phyloP scores from a whole-genome alignment of 257 asterid genomes.

The Solanum verrucosum region DNA sequence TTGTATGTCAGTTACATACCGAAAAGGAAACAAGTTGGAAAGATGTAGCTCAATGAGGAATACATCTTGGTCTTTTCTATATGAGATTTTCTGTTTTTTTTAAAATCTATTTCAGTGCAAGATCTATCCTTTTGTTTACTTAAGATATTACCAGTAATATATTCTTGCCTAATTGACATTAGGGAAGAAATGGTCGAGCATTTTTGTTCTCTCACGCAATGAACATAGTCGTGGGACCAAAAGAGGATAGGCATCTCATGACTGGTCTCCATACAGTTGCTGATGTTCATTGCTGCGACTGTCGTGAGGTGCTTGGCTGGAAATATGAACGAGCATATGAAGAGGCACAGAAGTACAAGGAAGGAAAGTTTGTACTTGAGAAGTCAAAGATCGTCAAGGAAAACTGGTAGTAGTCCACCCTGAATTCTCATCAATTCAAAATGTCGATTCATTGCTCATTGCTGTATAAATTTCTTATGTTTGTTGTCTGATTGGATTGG shows the following conservation, averaged over 20 bases:
- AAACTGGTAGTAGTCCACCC: conserved; percentile 5
- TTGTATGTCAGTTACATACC: background rate
- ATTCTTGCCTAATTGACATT: background rate
- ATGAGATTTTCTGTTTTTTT: background rate
- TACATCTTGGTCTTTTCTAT: background rate
- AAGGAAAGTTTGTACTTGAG: conserved; percentile 33
- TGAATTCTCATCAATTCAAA: background rate
- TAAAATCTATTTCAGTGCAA: background rate
- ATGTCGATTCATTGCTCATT: background rate
- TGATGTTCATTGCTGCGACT: conserved; percentile 30
- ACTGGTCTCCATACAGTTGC: conserved; percentile 38
- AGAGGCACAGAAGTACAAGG: conserved; percentile 32
- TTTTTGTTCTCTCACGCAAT: conserved; percentile 34
- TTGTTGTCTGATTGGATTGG: background rate
- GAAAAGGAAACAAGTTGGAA: background rate
- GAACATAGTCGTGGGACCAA: conserved; percentile 24
- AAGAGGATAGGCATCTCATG: conserved; percentile 29
- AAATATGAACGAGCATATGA: conserved; percentile 33
- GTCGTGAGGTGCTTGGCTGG: conserved; percentile 33
- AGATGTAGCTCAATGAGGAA: background rate
- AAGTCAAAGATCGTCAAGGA: conserved; percentile 17
- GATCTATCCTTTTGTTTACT: background rate
- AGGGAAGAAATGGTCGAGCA: conserved; percentile 37
- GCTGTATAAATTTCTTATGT: background rate
- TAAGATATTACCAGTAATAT: background rate